These are phyloP conservation scores for Zymoseptoria pseudotritici DNA, from an alignment of 2,329 filamentous ascomycete genomes.

Conservation along the genomic window DNA sequence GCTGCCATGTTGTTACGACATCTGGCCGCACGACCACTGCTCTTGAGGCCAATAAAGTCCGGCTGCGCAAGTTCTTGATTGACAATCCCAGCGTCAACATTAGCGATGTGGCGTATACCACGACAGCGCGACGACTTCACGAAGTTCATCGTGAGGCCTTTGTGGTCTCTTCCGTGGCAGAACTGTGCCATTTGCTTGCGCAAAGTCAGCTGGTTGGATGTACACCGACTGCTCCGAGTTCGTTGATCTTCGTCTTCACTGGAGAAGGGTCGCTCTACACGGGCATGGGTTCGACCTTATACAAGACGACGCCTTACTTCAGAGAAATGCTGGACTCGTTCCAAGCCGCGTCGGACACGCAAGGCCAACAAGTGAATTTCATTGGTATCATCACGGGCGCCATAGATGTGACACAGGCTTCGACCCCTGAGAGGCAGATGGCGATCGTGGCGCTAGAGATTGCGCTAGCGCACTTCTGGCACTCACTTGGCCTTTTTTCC, in stretches of 20 bases:
- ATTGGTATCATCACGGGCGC: too few relatives aligned
- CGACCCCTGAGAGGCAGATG: constrained; percentile 28
- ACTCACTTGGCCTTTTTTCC: constrained; percentile 25
- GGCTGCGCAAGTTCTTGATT: constrained; percentile 49
- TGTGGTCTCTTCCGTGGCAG: constrained; percentile 9
- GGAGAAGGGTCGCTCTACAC: too few relatives aligned
- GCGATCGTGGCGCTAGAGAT: constrained; percentile 37
- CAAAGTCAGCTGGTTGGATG: too few relatives aligned
- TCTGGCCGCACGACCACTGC: constrained; percentile 47
- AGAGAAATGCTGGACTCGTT: too few relatives aligned
- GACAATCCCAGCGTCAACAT: constrained; percentile 46
- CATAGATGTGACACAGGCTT: neutral
- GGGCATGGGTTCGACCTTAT: too few relatives aligned
- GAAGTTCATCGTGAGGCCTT: constrained; percentile 34
- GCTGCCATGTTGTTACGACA: constrained; percentile 52
- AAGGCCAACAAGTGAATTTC: too few relatives aligned
- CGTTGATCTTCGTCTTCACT: too few relatives aligned
- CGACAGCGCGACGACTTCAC: constrained; percentile 50
- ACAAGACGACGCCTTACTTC: too few relatives aligned
- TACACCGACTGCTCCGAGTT: too few relatives aligned
- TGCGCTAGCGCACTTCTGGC: constrained; percentile 27
- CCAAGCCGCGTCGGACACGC: too few relatives aligned
- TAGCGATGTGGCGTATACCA: constrained; percentile 57
- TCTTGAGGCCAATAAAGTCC: constrained; percentile 49
- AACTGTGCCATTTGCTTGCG: too few relatives aligned